Percentiles rank a stretch among this genome's conserved stretches.
These are phyloP conservation scores for Fusarium sp. DNA, from an alignment of 2,329 filamentous ascomycete species.

Conservation along the genomic window DNA sequence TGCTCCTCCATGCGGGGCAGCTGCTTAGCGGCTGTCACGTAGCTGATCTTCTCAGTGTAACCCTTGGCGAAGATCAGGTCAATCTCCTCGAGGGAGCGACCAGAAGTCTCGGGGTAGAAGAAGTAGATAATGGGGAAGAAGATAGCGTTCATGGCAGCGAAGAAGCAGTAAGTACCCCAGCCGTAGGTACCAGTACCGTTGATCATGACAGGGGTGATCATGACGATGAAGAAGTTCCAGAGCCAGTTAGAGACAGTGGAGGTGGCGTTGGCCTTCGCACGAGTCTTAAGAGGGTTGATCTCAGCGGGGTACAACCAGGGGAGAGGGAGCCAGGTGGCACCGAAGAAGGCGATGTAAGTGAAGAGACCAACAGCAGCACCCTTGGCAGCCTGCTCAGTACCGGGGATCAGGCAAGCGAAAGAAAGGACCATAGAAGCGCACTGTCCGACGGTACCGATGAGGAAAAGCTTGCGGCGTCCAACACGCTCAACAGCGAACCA, in stretches of 20 bases:
- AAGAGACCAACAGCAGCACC: slow-evolving; percentile 79
- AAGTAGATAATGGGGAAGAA: slow-evolving; percentile 66
- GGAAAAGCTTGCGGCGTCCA: slow-evolving; percentile 63
- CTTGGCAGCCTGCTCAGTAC: slow-evolving; percentile 68
- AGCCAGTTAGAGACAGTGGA: slow-evolving; percentile 73
- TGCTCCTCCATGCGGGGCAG: slow-evolving; percentile 58
- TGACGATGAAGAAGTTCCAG: slow-evolving; percentile 80
- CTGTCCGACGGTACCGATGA: slow-evolving; percentile 63
- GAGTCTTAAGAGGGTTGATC: slow-evolving; percentile 72
- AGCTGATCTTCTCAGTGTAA: slow-evolving; percentile 70
- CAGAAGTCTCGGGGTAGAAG: slow-evolving; percentile 63
- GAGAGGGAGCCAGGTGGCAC: slow-evolving; percentile 74
- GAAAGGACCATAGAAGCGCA: slow-evolving; percentile 72
- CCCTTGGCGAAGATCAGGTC: slow-evolving; percentile 61
- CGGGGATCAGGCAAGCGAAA: slow-evolving; percentile 76
- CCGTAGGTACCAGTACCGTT: slow-evolving; percentile 64
- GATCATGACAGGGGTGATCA: slow-evolving; percentile 83
- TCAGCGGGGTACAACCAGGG: slow-evolving; percentile 74
- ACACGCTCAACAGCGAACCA: slow-evolving; percentile 67
- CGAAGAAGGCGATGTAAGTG: slow-evolving; percentile 79
- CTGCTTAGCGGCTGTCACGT: slow-evolving; percentile 70
- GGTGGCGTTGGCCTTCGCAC: slow-evolving; percentile 69
- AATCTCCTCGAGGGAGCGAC: slow-evolving; percentile 40
- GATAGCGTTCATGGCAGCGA: slow-evolving; percentile 66
- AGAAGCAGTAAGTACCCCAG: slow-evolving; percentile 68